Base-by-base conservation (phyloP, 208 protist species). In the Trypanosomatidae sp. region DNA sequence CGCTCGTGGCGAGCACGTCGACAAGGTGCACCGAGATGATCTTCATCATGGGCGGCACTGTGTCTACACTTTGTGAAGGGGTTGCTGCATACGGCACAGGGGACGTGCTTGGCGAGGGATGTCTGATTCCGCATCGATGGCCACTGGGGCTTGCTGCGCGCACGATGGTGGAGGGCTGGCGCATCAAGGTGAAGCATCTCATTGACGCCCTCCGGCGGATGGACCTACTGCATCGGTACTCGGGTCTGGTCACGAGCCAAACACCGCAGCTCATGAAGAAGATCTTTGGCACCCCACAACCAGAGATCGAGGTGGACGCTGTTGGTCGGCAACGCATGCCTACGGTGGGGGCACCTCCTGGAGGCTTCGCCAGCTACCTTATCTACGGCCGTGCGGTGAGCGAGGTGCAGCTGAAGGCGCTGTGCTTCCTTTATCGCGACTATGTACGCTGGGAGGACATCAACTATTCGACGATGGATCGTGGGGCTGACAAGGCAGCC, bases 161-260 rank as follows among this genome's bases (percentile, higher is more conserved):
- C 58, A 82, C 86, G 36, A 96, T 96, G 88, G 89, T 96, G 76
- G 92, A 96, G 75, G 87, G 92, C n/a, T 96, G 92, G 92, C 78
- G 82, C 56, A 81, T 96, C 47, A 81, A 67, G 52, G 85, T 81
- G 7, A 77, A 82, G n/a, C 53, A 82, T 28, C 85, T 94, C 49
- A 66, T 81, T 53, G 89, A 93, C 59, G 91, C 86, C 13, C 78
- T 96, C 7, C 71, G 83, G 53, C 85, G 85, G 25, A 82, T 86
- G 59, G 91, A 96, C 58, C 46, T 82, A 17, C 76, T 96, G n/a
- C 81, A 91, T 53, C 43, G 52, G 28, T 85, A 92, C 83, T 96
- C 91, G 1, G 91, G 91, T 64, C 78, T 91, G 47, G 78, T 85
- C 65, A 89, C 80, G 19, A 84, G 79, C 62, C 84, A 88, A 64